Evolutionary conservation across 1,284 basidiomycete species (phyloP).

Genomic region (Leccinum subfulvum): DNA sequence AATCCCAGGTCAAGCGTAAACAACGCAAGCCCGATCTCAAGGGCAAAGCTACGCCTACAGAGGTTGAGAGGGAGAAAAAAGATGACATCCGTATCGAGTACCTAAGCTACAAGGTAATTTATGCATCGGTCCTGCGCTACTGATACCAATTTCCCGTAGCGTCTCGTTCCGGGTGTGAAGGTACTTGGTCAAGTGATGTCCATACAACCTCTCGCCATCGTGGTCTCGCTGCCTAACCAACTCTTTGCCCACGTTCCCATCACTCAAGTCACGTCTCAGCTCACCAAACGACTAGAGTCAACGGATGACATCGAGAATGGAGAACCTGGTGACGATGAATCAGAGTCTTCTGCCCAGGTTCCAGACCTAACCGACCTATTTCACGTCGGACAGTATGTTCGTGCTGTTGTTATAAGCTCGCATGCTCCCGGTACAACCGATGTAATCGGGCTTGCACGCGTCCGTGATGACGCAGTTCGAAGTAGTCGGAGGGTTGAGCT

Average conservation of each 20-base stretch:
- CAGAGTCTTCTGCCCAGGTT: slow-evolving; percentile 38
- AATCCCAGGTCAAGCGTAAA: slow-evolving; percentile 27
- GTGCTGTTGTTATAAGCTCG: slow-evolving; percentile 72
- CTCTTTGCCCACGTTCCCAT: slow-evolving; percentile 94
- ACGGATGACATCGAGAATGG: slow-evolving; percentile 49
- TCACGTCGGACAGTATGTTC: slow-evolving; percentile 82
- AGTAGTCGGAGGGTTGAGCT: slow-evolving; percentile 84
- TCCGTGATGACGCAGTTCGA: slow-evolving; percentile 64
- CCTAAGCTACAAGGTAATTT: slow-evolving; percentile 85
- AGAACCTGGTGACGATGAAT: slow-evolving; percentile 46
- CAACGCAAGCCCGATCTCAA: slow-evolving; percentile 53
- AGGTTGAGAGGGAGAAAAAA: slow-evolving; percentile 32
- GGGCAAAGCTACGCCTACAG: slow-evolving; percentile 28
- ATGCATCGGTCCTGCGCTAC: not conserved
- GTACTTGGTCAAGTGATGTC: slow-evolving; percentile 85
- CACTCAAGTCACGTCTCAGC: slow-evolving; percentile 86
- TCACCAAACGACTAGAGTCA: slow-evolving; percentile 71
- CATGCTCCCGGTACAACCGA: slow-evolving; percentile 63
- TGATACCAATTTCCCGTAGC: slow-evolving; percentile 43
- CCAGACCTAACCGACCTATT: slow-evolving; percentile 81
- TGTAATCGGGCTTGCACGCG: slow-evolving; percentile 52
- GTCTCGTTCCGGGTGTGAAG: slow-evolving; percentile 82
- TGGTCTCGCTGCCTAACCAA: slow-evolving; percentile 94
- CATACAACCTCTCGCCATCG: slow-evolving; percentile 86
- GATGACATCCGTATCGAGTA: slow-evolving; percentile 78